Percentiles rank a stretch among this genome's conserved stretches.
Conservation (phyloP, 768 basidiomycete species). For the Royoungia palumana region DNA sequence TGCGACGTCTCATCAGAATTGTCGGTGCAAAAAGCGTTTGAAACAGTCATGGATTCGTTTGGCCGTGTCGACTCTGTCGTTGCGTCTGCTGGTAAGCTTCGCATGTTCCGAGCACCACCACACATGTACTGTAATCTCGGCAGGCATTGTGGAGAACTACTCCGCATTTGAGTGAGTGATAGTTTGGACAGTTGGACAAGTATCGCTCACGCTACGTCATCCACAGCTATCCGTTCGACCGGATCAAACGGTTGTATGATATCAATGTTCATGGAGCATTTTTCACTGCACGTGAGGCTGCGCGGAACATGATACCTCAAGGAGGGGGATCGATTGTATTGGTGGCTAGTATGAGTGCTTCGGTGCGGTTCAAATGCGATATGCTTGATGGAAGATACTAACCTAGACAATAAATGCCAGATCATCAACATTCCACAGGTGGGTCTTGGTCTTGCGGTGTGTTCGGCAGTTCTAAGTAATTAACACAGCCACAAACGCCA, state of each 20-base stretch:
- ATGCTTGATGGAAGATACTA: not conserved
- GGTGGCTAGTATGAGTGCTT: constrained; percentile 89
- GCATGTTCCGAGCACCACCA: constrained; percentile 9
- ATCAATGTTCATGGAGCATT: constrained; percentile 94
- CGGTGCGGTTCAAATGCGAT: constrained; percentile 45
- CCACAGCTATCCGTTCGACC: constrained; percentile 80
- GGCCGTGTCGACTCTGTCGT: constrained; percentile 81
- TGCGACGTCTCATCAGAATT: constrained; percentile 87
- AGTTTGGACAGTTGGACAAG: not conserved
- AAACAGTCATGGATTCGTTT: constrained; percentile 55
- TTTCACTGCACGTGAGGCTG: constrained; percentile 95
- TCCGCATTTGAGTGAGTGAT: constrained; percentile 76
- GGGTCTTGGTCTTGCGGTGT: constrained; percentile 2
- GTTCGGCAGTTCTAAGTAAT: not conserved
- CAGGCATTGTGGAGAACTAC: constrained; percentile 87
- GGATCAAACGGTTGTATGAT: constrained; percentile 79
- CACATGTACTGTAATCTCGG: not conserved
- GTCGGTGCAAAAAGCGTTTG: constrained; percentile 72
- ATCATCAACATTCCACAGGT: constrained; percentile 90
- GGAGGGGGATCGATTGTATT: constrained; percentile 81
- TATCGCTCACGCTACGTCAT: constrained; percentile 7
- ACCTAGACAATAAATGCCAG: constrained; percentile 35
- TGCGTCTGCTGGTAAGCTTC: constrained; percentile 73
- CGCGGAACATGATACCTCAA: constrained; percentile 82
- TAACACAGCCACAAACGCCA: constrained; percentile 74